Base-by-base conservation (phyloP, 495 filamentous ascomycete genomes). In the Lophium mytilinum region DNA sequence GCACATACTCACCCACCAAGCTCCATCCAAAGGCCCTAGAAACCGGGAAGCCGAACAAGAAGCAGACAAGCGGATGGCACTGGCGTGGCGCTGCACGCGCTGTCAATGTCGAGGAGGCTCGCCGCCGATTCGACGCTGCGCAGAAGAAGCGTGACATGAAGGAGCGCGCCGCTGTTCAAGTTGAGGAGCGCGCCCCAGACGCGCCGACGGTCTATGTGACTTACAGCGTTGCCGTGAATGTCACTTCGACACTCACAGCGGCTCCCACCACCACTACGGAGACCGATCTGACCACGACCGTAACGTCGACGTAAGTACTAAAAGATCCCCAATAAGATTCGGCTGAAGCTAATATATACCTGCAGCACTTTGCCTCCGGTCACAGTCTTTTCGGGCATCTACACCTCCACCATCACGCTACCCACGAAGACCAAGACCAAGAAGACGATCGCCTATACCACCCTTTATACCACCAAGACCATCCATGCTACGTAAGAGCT, bases 1-100 rank as follows among this genome's bases (percentile, higher is more conserved):
- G 60, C 50, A 65, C 58, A 3, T 69, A 67, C 39, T 55, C 57
- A 3, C 68, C 68, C 6, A 65, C 66, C 56, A 19, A 63, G 11
- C 36, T 61, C 19, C 59, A 60, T 42, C 50, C 60, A 9, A 52
- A 43, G 40, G 61, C 58, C 37, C 35, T 60, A 50, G 57, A 21
- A 12, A 61, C 58, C 4, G 49, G 57, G 17, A 61, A 53, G 12
- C 18, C 37, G 0, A 33, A 39, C 12, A 12, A 41, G 6, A 53
- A 55, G 7, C 62, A 60, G 46, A n/a, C n/a, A n/a, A 6, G 24
- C 6, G 24, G 24, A 30, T 19, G 58, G 34, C 57, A 52, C 24
- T 42, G 56, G 40, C 54, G 49, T 33, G 54, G 41, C n/a, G 52
- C 51, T 19, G 58, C 57, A 33, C 62, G 39, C 39, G 54, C 57